A percentile compares a stretch with the other conserved stretches of the same genome.
Conservation (phyloP, 2,329 filamentous ascomycete species). For the Diaporthe velutina region DNA sequence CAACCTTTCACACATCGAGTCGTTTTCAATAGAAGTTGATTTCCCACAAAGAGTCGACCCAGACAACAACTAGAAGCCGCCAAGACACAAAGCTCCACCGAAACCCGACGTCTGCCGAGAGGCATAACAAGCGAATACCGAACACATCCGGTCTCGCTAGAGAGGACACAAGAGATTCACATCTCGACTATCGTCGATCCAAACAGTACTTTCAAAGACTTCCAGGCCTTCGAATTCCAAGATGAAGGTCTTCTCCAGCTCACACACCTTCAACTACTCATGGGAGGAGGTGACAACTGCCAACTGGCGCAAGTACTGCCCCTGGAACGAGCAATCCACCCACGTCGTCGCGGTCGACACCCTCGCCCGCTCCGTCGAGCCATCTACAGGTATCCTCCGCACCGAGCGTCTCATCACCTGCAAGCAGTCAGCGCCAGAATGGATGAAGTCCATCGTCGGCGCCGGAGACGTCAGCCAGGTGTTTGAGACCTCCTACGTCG, state of each 20-base stretch:
- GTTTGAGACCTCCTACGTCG: conserved; percentile 96
- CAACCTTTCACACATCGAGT: background rate
- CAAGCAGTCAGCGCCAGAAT: conserved; percentile 77
- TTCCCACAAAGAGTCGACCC: background rate
- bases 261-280: conserved; percentile 94
- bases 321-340: conserved; percentile 98
- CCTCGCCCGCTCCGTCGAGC: conserved; percentile 75
- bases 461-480: conserved; percentile 84
- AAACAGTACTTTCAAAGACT: conserved; percentile 5
- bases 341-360: conserved; percentile 98
- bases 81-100: background rate
- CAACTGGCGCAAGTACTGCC: conserved; percentile 99
- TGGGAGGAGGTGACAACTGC: conserved; percentile 98
- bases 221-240: background rate
- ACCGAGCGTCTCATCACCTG: conserved; percentile 74
- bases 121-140: conserved; percentile 16
- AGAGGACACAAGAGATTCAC: background rate
- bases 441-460: conserved; percentile 85
- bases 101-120: conserved; percentile 11
- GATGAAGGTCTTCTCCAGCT: conserved; percentile 82
- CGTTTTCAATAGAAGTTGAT: conserved; percentile 10
- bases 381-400: conserved; percentile 69
- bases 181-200: background rate
- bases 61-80: background rate
- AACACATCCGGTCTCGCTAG: background rate